Evolutionary conservation across 345 rosid genomes (phyloP).

Genomic region (Eucalyptus cloeziana): DNA sequence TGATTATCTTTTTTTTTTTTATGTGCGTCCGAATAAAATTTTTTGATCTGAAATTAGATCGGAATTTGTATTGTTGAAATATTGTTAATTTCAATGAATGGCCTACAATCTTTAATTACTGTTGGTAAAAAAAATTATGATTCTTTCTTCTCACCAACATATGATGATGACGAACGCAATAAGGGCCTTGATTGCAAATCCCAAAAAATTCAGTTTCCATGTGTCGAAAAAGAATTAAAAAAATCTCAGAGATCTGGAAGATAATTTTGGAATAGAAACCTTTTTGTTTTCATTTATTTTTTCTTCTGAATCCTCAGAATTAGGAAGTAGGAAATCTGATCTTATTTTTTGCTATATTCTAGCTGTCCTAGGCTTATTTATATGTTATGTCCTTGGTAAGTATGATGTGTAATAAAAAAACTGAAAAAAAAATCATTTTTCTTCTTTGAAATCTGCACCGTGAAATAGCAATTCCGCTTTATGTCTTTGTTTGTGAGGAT

Average conservation of each 20-base stretch:
- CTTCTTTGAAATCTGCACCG: background rate
- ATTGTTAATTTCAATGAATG: background rate
- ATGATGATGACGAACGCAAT: background rate
- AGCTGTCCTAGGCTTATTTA: background rate
- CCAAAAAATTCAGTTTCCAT: background rate
- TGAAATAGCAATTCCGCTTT: background rate
- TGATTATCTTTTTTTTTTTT: background rate
- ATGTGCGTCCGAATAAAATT: rapidly evolving
- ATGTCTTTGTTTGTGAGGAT: background rate
- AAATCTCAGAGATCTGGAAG: too few relatives aligned
- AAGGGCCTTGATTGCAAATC: background rate
- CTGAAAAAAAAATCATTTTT: too few relatives aligned
- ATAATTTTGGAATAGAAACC: too few relatives aligned
- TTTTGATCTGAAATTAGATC: background rate
- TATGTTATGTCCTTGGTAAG: too few relatives aligned
- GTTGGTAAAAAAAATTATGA: background rate
- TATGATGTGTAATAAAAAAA: background rate
- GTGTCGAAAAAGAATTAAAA: too few relatives aligned
- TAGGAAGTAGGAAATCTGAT: background rate
- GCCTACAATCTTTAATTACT: background rate
- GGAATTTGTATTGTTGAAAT: background rate
- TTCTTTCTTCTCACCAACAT: background rate
- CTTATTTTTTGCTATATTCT: too few relatives aligned
- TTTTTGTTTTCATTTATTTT: too few relatives aligned
- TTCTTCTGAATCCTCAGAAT: too few relatives aligned